Evolutionary conservation across 140 eudicot species (phyloP), one percentile per base, ranked within the genome.

Genomic region (Flaveria floridana): DNA sequence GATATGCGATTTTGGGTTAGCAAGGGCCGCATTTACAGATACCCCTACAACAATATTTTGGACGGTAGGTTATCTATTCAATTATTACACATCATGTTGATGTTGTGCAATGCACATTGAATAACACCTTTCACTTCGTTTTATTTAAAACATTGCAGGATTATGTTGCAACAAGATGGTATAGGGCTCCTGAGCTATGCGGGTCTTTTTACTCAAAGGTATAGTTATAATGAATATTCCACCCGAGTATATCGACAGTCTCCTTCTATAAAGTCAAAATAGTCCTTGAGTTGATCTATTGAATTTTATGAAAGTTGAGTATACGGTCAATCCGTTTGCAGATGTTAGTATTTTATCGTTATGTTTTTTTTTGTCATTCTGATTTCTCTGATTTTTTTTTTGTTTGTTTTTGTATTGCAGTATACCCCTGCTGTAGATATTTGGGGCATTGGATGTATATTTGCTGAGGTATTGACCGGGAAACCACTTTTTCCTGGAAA

Each of bases 161-260:
- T 80, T 91, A 91, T 84, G 97, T 91, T 68, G 97, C 97, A 37
- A 91, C 97, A 47, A 85, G 97, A 74, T 91, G 97, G 97, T 91
- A 91, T 67, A 81, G 96, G 39, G 97, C 97, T 83, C 97, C 97
- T 51, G 97, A 91, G 68, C 77, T 91, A 65, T 91, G 97, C 61
- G 96, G 97, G 37, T 91, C 97, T 66, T 91, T 91, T 71, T 91
- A 84, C 81, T 88, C 96, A 10, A 91, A 88, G 96, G 97, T 91
- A 86, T n/a, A 39, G 11, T 19, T 56, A 56, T 18, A 16, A 20
- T 8, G 2, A 62, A 62, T 39, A 34, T 2, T 61, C 21, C 61
- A 72, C 64, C 0, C 13, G 37, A 37, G 53, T 73, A 53, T 66
- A 25, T 51, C 21, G 23, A 4, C 6, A n/a, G 0, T 41, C 55